Base-by-base conservation (phyloP, 108 stramenopile species). In the Aurantiochytrium sp. region DNA sequence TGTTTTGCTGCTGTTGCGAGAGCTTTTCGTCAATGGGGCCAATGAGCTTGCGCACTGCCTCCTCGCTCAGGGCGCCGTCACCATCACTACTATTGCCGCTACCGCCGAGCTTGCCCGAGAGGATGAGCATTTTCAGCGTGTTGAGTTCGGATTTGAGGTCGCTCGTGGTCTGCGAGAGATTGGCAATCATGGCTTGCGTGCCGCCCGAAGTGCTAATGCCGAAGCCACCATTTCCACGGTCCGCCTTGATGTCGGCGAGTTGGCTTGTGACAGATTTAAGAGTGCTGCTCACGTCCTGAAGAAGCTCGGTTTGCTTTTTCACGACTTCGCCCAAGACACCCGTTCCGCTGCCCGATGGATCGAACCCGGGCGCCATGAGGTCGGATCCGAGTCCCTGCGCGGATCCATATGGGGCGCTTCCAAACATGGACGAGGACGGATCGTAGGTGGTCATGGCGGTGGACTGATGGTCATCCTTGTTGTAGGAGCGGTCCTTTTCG, bases 41-140 rank as follows among this genome's bases (percentile, higher is more conserved):
- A 6, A 47, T 18, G 49, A 83, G 76, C 49, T 53, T 53, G 45
- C 45, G 49, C 16, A 47, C 23, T 12, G 14, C 76, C 4, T 83
- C 76, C 2, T 83, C 49, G 49, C 28, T 53, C 76, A 23, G 6
- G 3, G 76, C 51, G n/a, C 76, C 76, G 12, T 28, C 76, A 1
- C 35, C 42, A 35, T 35, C 35, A 35, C 35, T 35, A 35, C 35
- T 35, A 35, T 35, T 35, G 25, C 28, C 16, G 76, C 76, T 12
- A 23, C 76, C 45, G 28, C 76, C 49, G n/a, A 47, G 6, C 76
- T 83, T 83, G 51, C 76, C 76, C 18, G 76, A 12, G 51, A 83
- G 76, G 49, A 83, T 47, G 28, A 83, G 76, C 76, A 53, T 83
- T 28, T 83, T 83, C n/a, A 83, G 45, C 16, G 76, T 53, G 76